These are phyloP conservation scores for Trichomonas tenax DNA, from an alignment of 208 protist genomes.

Conservation along the genomic window DNA sequence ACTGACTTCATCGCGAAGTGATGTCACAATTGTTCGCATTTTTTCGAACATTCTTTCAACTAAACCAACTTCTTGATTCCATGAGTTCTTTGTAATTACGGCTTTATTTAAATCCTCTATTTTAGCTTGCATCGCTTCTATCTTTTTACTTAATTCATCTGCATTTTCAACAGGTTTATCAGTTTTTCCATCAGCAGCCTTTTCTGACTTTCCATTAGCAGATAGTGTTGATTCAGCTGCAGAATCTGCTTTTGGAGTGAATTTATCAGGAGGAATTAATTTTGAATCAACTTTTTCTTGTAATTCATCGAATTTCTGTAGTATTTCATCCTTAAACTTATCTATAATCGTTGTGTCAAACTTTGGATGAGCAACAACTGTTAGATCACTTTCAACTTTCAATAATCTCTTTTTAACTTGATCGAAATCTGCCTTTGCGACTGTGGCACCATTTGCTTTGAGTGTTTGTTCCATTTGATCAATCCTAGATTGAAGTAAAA, in stretches of 20 bases:
- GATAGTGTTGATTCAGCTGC: too few relatives aligned
- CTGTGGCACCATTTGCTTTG: background rate
- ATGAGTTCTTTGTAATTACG: background rate
- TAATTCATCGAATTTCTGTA: background rate
- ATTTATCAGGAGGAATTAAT: background rate
- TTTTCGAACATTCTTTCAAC: conserved; percentile 18
- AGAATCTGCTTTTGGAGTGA: background rate
- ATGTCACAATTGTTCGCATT: background rate
- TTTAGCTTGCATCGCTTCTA: background rate
- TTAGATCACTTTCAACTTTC: background rate
- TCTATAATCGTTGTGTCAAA: background rate
- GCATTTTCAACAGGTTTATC: background rate
- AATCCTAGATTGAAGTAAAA: background rate
- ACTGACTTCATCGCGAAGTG: background rate
- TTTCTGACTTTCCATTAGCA: background rate
- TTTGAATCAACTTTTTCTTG: background rate
- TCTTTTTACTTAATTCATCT: background rate
- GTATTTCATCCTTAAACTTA: background rate
- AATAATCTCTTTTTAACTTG: background rate
- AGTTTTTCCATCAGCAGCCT: background rate
- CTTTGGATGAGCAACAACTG: background rate
- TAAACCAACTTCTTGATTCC: background rate
- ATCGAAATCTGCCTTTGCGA: background rate
- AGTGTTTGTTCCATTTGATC: background rate
- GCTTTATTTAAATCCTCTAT: background rate